A percentile compares a stretch with the other conserved stretches of the same genome.
phyloP scores from a whole-genome alignment of 805 yeast species.

The Ogataea degrootiae region DNA sequence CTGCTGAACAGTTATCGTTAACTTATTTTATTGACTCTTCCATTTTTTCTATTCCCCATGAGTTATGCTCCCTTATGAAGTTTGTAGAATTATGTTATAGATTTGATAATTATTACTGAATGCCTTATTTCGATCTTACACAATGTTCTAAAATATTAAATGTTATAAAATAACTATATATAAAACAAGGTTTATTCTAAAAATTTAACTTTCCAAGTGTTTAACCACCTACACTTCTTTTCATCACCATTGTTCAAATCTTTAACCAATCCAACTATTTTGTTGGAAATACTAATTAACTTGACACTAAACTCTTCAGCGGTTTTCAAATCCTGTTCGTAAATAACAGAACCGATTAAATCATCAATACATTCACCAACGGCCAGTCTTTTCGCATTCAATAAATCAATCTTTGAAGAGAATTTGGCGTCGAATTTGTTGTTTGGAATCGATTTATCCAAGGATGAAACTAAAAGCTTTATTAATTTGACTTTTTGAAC shows the following conservation, averaged over 20 bases:
- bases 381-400: constrained; percentile 38
- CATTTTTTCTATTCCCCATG: too few relatives aligned
- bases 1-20: constrained; percentile 1
- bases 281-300: constrained; percentile 19
- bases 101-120: neutral
- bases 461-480: constrained; percentile 52
- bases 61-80: too few relatives aligned
- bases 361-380: constrained; percentile 51
- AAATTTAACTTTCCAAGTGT: constrained; percentile 48
- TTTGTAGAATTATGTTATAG: neutral
- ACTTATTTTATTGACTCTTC: neutral
- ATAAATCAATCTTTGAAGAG: constrained; percentile 43
- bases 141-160: too few relatives aligned
- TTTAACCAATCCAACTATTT: constrained; percentile 36
- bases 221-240: constrained; percentile 54
- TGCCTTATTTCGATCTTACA: too few relatives aligned
- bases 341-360: constrained; percentile 51
- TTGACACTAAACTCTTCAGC: constrained; percentile 18
- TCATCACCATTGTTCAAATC: constrained; percentile 44
- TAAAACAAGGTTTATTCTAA: constrained; percentile 11
- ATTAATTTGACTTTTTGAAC: constrained; percentile 48
- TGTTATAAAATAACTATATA: neutral
- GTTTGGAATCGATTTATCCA: constrained; percentile 53
- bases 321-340: constrained; percentile 36
- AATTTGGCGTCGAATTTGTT: constrained; percentile 18